Evolutionary conservation across 2,329 filamentous ascomycete species (phyloP), one percentile per base, ranked within the genome.

Genomic region (Chalara sp.): DNA sequence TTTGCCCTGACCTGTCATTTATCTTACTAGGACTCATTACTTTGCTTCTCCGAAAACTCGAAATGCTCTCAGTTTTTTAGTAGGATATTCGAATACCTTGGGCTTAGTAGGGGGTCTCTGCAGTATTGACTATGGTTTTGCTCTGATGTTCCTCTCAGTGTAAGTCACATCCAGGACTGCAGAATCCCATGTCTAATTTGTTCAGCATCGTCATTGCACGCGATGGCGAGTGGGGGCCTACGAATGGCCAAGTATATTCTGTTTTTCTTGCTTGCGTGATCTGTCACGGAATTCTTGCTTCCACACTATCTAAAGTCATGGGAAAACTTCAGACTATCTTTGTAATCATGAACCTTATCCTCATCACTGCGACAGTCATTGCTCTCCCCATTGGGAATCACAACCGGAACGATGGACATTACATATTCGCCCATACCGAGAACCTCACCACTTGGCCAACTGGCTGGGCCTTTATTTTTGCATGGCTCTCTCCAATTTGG

Each of bases 401-500:
- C 10, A 56, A 54, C 39, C 67, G 70, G 4, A 75, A 75, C 53
- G 65, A 67, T 46, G 71, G 65, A 3, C 61, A 63, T 6, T 83
- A 72, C 54, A 79, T 84, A 33, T 84, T 83, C 58, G 69, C 71
- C 0, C 67, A 76, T n/a, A 68, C 74, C 1, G 73, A 76, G 12
- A 83, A 84, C 56, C 64, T 78, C 2, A 81, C 78, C 0, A 74
- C 73, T 0, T 84, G 80, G 77, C 75, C 77, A 4, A 70, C 69
- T 0, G 75, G 76, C 1, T 80, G 77, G 75, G 68, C 76, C 0
- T 83, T 83, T 56, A 80, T 84, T 68, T 65, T 83, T 2, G 68
- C 76, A 0, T 83, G 79, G 77, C 67, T 84, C 21, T 73, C 71
- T 32, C 80, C 80, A 0, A 83, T 84, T 53, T 84, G 80, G 80